Conservation (phyloP, 2,329 filamentous ascomycete genomes). For the Verticillium longisporum region DNA sequence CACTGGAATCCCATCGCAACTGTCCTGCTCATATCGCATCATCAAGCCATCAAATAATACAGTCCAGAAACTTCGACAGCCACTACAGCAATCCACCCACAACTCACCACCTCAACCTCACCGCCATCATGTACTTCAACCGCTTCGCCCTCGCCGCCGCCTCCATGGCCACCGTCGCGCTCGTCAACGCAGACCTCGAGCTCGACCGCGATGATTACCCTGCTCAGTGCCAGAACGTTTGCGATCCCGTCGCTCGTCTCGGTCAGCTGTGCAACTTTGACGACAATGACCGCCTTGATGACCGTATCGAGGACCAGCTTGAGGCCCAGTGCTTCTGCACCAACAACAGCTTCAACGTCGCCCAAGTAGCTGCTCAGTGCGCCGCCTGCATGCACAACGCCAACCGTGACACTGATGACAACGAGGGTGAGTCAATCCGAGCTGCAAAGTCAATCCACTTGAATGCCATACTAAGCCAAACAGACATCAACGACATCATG, state of each 20-base stretch:
- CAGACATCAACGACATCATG: conserved; percentile 14
- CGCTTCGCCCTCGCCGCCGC: conserved; percentile 5
- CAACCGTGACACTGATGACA: background rate
- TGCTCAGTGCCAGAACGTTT: conserved; percentile 10
- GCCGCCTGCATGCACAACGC: conserved; percentile 13
- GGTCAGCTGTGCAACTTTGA: conserved; percentile 11
- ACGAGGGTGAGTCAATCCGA: conserved; percentile 8
- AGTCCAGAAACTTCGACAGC: background rate
- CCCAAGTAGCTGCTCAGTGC: conserved; percentile 21
- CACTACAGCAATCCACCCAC: background rate
- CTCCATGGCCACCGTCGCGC: conserved; percentile 7
- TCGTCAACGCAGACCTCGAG: conserved; percentile 8
- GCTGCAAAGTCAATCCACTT: background rate
- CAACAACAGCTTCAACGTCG: conserved; percentile 32
- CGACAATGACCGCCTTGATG: conserved; percentile 16
- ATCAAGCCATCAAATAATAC: background rate
- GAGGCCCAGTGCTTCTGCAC: conserved; percentile 32
- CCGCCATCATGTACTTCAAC: conserved; percentile 11
- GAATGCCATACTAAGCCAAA: background rate
- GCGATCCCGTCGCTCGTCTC: conserved; percentile 11
- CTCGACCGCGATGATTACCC: conserved; percentile 14
- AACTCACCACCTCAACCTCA: background rate
- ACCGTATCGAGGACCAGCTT: conserved; percentile 27
- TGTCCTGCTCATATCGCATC: background rate
- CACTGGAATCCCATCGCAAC: background rate